Base-by-base conservation (phyloP, 2,329 filamentous ascomycete genomes). In the Trichoderma guizhouense region DNA sequence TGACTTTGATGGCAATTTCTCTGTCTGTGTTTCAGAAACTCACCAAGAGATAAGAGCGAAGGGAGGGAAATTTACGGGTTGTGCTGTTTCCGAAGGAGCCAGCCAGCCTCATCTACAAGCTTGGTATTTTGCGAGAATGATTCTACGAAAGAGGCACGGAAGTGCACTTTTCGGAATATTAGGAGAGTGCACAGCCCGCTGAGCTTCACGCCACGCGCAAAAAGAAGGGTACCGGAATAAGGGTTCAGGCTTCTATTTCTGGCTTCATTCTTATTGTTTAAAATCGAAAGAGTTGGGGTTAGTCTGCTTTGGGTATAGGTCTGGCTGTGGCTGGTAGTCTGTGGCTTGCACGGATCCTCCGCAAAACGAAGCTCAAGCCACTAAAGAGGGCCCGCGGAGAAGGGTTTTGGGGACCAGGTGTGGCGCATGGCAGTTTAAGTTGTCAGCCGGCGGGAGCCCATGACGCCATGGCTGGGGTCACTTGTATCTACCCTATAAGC, bases 391-490 rank as follows among this genome's bases (percentile, higher is more conserved):
- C n/a, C 43, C 9, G 57, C 26, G 24, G 43, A 30, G 15, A 64
- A 28, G 21, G 15, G n/a, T 39, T 67, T 30, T 18, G 24, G 62
- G 30, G 32, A 24, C 18, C 24, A 47, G 65, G 11, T 68, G 53
- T 68, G 65, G 64, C 64, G 64, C 64, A 67, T 39, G 51, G 18
- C 51, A 39, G 15, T n/a, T 15, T 1, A 43, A 5, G 24, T 15
- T 67, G 21, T 28, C 55, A 30, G 51, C n/a, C 9, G 21, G 64
- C 32, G 64, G 32, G 28, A 67, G 64, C 64, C 64, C 32, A 58
- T 67, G 64, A 67, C 64, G 64, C 64, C 64, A 67, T 57, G 39
- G 30, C 55, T 58, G 34, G 51, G 47, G 39, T 47, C 39, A 47
- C 28, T 18, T 28, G 8, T 24, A n/a, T 14, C 24, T 57, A 30